Base-by-base conservation (phyloP, 1,284 basidiomycete genomes). In the Ustilago hordei region DNA sequence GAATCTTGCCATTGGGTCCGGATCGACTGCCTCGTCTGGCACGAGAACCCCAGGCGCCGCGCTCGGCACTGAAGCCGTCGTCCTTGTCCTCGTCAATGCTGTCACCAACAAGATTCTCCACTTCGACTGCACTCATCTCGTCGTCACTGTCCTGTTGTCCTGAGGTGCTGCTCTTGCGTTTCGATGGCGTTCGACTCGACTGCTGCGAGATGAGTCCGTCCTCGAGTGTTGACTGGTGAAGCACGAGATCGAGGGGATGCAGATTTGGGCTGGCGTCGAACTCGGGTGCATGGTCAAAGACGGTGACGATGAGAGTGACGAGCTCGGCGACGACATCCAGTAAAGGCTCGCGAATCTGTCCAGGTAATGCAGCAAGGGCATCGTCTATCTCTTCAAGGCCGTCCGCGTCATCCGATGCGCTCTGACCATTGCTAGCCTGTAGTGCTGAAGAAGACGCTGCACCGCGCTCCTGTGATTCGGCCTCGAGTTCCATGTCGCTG, bases 221-320 rank as follows among this genome's bases (percentile, higher is more conserved):
- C 19, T 66, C 67, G 56, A 67, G 67, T 32, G 56, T 68, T 23
- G 65, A 90, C 80, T 93, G 91, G 9, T 91, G 86, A n/a, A 91
- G 89, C 9, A 94, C 89, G 62, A 92, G 91, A 0, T 84, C 82
- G 48, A 41, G 70, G 90, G 1, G 88, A 82, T 0, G 94, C 93
- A 2, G 63, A 38, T 54, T 60, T 31, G 48, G 69, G 58, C 89
- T 41, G 87, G 87, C 0, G 91, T 91, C 79, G 35, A 95, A 93
- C 60, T 94, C 91, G 0, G 93, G 93, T 0, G 94, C 93, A 82
- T 91, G 91, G 82, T 94, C 93, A 13, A 97, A 88, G 2, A 93
- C 94, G 81, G 93, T 91, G 9, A 97, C 90, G 50, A 96, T 87
- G 84, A 93, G 96, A 83, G 95, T 93, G 53, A 95, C 87, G 3